These are phyloP conservation scores for Trichoderma koningii DNA, from an alignment of 2,329 filamentous ascomycete species.

Conservation along the genomic window DNA sequence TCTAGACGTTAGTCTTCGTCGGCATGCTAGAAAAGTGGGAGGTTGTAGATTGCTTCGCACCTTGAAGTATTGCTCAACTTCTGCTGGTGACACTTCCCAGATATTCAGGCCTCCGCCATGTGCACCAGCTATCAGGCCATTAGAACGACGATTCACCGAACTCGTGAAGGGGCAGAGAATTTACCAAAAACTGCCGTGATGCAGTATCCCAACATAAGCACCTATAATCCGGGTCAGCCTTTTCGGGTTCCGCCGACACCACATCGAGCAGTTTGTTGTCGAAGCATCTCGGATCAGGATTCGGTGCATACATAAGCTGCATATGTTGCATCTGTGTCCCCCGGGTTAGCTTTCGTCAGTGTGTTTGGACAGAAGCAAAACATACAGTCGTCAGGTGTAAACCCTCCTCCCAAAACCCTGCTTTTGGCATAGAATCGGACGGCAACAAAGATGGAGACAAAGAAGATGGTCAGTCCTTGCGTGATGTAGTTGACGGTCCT, in stretches of 20 bases:
- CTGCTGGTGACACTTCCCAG: conserved; percentile 37
- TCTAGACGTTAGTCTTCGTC: neutral
- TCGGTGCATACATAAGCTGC: conserved; percentile 29
- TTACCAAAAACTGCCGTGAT: conserved; percentile 33
- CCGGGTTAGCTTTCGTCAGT: conserved; percentile 7
- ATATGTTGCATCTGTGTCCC: conserved; percentile 30
- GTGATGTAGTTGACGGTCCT: conserved; percentile 35
- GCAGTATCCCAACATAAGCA: conserved; percentile 37
- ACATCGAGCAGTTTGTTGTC: neutral
- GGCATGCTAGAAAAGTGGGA: neutral
- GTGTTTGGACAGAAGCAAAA: neutral
- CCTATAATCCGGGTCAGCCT: conserved; percentile 26
- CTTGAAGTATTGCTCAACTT: conserved; percentile 41
- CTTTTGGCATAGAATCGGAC: conserved; percentile 35
- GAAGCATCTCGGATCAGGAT: neutral
- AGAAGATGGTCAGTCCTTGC: conserved; percentile 35
- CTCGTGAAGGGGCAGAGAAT: neutral
- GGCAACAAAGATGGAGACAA: conserved; percentile 34
- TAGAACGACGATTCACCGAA: neutral
- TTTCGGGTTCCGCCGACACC: neutral
- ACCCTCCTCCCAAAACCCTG: conserved; percentile 28
- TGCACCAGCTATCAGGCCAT: conserved; percentile 30
- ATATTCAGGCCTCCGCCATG: conserved; percentile 44
- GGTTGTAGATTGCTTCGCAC: conserved; percentile 30
- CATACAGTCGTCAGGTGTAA: conserved; percentile 37